Base-by-base conservation (phyloP, 2,329 filamentous ascomycete genomes). In the Pseudogymnoascus sp. region DNA sequence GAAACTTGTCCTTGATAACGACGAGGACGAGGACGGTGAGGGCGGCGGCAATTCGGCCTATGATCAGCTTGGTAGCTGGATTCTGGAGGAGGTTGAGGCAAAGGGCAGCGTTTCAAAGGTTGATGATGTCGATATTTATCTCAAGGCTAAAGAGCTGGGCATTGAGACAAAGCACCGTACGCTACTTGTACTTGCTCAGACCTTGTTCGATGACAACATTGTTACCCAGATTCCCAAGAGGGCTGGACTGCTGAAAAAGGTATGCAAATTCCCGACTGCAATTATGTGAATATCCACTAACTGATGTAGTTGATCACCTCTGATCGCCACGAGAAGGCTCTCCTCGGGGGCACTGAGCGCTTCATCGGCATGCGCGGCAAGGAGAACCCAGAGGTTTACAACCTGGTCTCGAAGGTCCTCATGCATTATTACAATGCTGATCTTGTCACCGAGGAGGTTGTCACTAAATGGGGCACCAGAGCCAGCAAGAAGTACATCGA, bases 401-500 rank as follows among this genome's bases (percentile, higher is more conserved):
- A 85, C 72, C 78, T 90, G 73, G 83, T 97, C 65, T 89, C 92
- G 67, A 91, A 91, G 76, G 90, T 99, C 70, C 83, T 99, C 66
- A 85, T 96, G 75, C 83, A 89, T 71, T 89, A 93, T 78, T 99
- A 97, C 78, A 85, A 97, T 77, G 83, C 91, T 71, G 94, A 99
- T 69, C 83, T 99, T 62, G 80, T 96, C 70, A 86, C 83, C 60
- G 94, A 99, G 80, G 92, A 96, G 66, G 85, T 92, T 14, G 85
- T 96, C 73, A 90, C 88, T 77, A 88, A 88, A 69, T 99, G 94
- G 93, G 93, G 92, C 68, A 83, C 84, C 73, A 96, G 94, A 83
- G 92, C 93, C 64, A 96, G 91, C 85, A 97, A 96, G 88, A 97
- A 97, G 81, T 97, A 97, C 75, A 90, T 95, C 69, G 93, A 97